Evolutionary conservation across 306 rosid genomes (phyloP).

Genomic region (Trichosanthes truncata): DNA sequence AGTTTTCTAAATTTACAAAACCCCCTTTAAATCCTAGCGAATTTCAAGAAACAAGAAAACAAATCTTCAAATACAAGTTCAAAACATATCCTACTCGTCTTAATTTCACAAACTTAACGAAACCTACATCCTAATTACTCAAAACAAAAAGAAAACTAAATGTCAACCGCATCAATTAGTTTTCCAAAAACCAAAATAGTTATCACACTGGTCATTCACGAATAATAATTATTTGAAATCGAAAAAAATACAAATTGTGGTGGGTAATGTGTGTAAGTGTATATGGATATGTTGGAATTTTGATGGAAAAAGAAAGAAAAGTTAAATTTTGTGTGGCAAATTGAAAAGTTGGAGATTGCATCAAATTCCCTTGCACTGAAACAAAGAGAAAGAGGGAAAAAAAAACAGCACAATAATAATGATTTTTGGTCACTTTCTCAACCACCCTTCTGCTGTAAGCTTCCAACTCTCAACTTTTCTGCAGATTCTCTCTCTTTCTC

Average conservation of each 20-base stretch:
- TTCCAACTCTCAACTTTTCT: slow-evolving; percentile 83
- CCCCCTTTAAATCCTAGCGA: too few species aligned
- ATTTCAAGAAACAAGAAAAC: too few species aligned
- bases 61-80: background rate
- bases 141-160: too few species aligned
- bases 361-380: slow-evolving; percentile 57
- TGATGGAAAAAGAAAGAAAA: background rate
- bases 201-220: background rate
- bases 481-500: slow-evolving; percentile 37
- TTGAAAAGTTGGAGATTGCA: slow-evolving; percentile 26
- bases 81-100: background rate
- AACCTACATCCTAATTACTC: too few species aligned
- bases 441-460: slow-evolving; percentile 51
- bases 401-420: background rate
- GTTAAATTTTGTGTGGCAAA: slow-evolving; percentile 1
- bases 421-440: slow-evolving; percentile 67
- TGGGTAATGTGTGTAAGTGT: background rate
- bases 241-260: background rate
- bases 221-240: too few species aligned
- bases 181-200: background rate
- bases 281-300: background rate
- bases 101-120: background rate
- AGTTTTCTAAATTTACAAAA: too few species aligned
- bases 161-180: too few species aligned
- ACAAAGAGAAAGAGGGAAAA: slow-evolving; percentile 1